These are phyloP conservation scores for Gleditsia sinensis DNA, from an alignment of 306 rosid species.

Conservation along the genomic window DNA sequence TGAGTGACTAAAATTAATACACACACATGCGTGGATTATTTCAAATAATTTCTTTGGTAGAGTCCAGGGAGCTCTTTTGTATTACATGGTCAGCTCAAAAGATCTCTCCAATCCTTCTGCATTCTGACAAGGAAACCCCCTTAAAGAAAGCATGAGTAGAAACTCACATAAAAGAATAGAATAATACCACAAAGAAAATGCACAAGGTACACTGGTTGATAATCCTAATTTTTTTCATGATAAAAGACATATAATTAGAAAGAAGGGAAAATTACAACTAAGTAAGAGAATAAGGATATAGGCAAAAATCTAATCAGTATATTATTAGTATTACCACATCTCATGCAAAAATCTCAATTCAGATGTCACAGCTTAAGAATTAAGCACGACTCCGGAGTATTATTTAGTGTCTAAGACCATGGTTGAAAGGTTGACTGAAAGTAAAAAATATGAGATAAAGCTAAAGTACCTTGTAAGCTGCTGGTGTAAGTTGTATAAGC, in stretches of 20 bases:
- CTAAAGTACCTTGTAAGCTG: conserved; percentile 67
- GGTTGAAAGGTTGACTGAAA: background rate
- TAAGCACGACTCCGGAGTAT: conserved; percentile 7
- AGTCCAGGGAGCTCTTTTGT: background rate
- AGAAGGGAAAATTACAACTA: background rate
- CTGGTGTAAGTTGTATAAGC: conserved; percentile 79
- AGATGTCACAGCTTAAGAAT: background rate
- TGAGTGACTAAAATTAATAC: background rate
- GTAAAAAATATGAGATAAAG: background rate
- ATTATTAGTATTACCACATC: background rate
- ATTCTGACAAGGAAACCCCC: background rate
- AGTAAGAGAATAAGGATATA: background rate
- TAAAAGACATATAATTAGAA: background rate
- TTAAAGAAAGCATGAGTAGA: background rate
- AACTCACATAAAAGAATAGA: background rate
- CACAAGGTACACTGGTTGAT: background rate
- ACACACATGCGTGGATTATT: background rate
- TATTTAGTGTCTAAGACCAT: conserved; percentile 1
- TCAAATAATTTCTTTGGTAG: background rate
- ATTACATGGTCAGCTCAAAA: background rate
- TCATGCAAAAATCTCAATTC: conserved; percentile 16
- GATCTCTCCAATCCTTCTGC: background rate
- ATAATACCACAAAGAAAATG: background rate
- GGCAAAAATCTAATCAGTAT: background rate
- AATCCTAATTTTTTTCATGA: background rate